phyloP scores from a whole-genome alignment of 495 filamentous ascomycete genomes.

The Pseudotulostoma volvatum region DNA sequence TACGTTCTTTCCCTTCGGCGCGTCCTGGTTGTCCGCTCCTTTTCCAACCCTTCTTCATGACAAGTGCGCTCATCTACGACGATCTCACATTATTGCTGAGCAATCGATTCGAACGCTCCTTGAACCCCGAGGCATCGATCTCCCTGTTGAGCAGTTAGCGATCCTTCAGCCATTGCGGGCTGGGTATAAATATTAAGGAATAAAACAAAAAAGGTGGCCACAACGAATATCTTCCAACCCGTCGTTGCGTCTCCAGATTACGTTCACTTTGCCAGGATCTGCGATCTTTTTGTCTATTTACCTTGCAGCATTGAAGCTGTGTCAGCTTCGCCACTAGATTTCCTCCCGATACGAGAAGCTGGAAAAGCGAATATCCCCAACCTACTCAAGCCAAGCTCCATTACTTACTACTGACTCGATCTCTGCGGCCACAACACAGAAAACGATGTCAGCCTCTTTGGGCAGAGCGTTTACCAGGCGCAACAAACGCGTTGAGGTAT shows the following conservation, averaged over 20 bases:
- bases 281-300: background rate
- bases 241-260: background rate
- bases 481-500: slow-evolving; percentile 34
- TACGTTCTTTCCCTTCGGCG: slow-evolving; percentile 12
- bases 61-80: background rate
- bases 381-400: background rate
- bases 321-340: background rate
- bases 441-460: slow-evolving; percentile 29
- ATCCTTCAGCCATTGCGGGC: background rate
- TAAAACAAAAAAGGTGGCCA: background rate
- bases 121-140: too few species aligned
- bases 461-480: slow-evolving; percentile 53
- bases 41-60: slow-evolving; percentile 8
- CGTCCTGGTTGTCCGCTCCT: slow-evolving; percentile 28
- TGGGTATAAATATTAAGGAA: background rate
- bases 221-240: too few species aligned
- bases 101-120: slow-evolving; percentile 6
- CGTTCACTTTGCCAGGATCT: background rate
- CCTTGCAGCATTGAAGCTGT: background rate
- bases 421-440: background rate
- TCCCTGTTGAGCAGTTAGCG: background rate
- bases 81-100: background rate
- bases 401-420: background rate
- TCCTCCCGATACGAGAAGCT: background rate
- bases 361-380: too few species aligned